Evolutionary conservation across 345 rosid species (phyloP), one percentile per base, ranked within the genome.

Genomic region (Citrus cavaleriei): DNA sequence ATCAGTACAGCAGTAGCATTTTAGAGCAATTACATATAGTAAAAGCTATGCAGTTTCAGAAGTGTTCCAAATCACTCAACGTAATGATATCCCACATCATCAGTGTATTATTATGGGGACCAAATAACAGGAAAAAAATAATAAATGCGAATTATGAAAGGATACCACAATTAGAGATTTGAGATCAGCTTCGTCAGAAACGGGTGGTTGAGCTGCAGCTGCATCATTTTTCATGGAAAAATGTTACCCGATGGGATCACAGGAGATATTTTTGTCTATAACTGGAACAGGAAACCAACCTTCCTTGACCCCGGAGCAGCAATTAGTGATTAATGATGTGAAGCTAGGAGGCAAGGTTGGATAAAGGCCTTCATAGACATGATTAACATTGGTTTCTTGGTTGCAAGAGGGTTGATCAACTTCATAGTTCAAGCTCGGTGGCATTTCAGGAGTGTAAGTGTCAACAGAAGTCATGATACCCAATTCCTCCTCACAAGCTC

Each of bases 141-240:
- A 7, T 18, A 57, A 67, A 51, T 10, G 12, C 54, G 46, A 72
- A 62, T 13, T 37, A 57, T 13, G 69, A 73, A 74, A 25, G 60
- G 58, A 46, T 93, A 95, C 98, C 97, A 79, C 84, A 76, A 95
- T 92, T 84, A 92, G 92, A 63, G 90, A 84, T 87, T 87, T 91
- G 76, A 93, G 90, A 77, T 87, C 88, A 59, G 62, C 72, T 59
- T 88, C 90, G 58, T 86, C 81, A 49, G 82, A 68, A 34, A 72
- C 35, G 70, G 69, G 82, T 60, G 82, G 68, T 69, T 81, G 85
- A 42, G 71, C 80, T 70, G 85, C 83, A 75, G 75, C 90, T 89
- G 67, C 77, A 86, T 51, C 73, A 68, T 68, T 78, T 77, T 74
- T 42, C 51, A 57, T 18, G 60, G 24, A 49, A 72, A 78, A 37